A percentile compares a stretch with the other conserved stretches of the same genome.
Evolutionary conservation across 352 stramenopile species (phyloP).

Genomic region (Globisporangium recalcitrans): DNA sequence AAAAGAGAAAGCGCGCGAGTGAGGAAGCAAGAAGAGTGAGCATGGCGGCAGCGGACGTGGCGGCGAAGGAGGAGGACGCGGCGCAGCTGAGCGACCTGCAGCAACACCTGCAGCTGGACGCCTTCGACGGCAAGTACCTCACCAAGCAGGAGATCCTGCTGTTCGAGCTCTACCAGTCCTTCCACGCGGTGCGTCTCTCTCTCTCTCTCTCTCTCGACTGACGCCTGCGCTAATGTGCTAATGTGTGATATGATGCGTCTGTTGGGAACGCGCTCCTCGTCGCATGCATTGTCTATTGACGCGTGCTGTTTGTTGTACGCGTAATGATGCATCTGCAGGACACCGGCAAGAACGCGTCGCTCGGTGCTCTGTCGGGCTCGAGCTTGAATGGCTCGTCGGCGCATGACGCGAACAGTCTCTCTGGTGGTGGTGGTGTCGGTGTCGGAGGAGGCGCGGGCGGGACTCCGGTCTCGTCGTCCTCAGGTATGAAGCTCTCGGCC

Average conservation of each 20-base stretch:
- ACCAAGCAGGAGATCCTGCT: conserved; percentile 76
- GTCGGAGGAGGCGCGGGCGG: neutral
- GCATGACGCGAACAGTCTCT: conserved; percentile 2
- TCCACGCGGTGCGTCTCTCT: conserved; percentile 19
- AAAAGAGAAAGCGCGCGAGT: neutral
- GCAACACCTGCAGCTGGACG: conserved; percentile 70
- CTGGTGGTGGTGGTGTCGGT: neutral
- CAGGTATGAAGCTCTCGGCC: neutral
- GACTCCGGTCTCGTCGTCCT: neutral
- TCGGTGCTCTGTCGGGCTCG: neutral
- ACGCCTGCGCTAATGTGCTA: no score
- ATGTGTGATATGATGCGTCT: neutral
- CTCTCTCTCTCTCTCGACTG: no score
- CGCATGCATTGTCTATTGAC: neutral
- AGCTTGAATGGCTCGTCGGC: conserved; percentile 4
- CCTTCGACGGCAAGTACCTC: conserved; percentile 65
- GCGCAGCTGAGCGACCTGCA: conserved; percentile 43
- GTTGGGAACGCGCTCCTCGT: neutral
- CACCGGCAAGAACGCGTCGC: conserved; percentile 3
- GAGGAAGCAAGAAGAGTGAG: neutral
- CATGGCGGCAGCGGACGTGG: conserved; percentile 12
- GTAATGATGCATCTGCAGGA: conserved; percentile 12
- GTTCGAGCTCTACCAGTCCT: conserved; percentile 55
- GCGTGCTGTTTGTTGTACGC: no score
- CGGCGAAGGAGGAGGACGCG: conserved; percentile 43